Evolutionary conservation across 2,329 filamentous ascomycete genomes (phyloP), one percentile per base, ranked within the genome.

Genomic region (Zasmidium citrigriseum): DNA sequence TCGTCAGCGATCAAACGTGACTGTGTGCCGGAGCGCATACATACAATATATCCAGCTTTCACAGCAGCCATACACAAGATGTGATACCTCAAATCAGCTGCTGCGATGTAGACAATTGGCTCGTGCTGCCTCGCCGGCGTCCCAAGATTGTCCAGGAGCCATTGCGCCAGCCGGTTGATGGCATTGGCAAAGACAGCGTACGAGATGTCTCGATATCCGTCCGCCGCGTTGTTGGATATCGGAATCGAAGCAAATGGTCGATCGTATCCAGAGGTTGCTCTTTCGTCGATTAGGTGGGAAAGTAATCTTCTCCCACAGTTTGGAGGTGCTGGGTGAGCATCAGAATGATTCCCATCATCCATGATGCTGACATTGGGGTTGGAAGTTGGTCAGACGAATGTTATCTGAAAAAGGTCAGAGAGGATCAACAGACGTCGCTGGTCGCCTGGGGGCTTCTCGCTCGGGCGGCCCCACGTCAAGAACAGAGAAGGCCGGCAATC

Each of bases 141-240:
- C 3, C 53, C 52, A 21, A 56, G 23, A 14, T 44, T 16, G 4
- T 38, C 20, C 5, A 52, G 22, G 7, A 59, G 48, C 46, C 53
- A 59, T 18, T 46, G 22, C 27, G 57, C 57, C 38, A 41, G 34
- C 23, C 46, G n/a, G 22, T 59, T 56, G 11, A 59, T 47, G 2
- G 57, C 48, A 59, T 59, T 59, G 11, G 57, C 57, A 20, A 56
- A 47, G 2, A 23, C 21, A 3, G 10, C 24, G 46, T 59, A 59
- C 11, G 20, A 34, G 18, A 59, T 48, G 46, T 59, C 52, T 20
- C 57, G 53, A 21, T 34, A 59, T n/a, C 52, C 57, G 34, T 52
- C 47, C 9, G 14, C 45, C 14, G 56, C 14, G 9, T 54, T 50
- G 2, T 16, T 27, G 7, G 54, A 22, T 18, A 22, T 23, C 22